A percentile compares a stretch with the other conserved stretches of the same genome.
Conservation (phyloP, 129 eudicot species). For the Daucus carota region DNA sequence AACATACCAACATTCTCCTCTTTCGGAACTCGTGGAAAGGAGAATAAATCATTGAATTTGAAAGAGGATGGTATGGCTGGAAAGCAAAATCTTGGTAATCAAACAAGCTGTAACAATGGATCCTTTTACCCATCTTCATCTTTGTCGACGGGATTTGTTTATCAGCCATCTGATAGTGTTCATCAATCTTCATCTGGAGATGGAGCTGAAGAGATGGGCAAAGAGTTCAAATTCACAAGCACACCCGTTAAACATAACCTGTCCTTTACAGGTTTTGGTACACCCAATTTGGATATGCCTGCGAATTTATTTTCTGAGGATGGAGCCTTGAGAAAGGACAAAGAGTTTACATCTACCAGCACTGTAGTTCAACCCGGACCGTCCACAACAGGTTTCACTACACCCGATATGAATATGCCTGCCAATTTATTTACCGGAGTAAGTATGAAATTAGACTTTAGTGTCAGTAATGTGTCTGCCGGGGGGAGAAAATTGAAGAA, state of each 20-base stretch:
- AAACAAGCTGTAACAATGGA: constrained; percentile 13
- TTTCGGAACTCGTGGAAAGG: constrained; percentile 16
- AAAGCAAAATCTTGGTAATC: constrained; percentile 14
- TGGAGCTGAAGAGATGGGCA: constrained; percentile 25
- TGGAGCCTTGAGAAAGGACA: constrained; percentile 25
- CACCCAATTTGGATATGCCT: constrained; percentile 35
- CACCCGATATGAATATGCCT: constrained; percentile 36
- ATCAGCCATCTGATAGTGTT: constrained; percentile 20
- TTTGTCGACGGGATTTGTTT: constrained; percentile 21
- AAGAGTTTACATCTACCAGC: constrained; percentile 26
- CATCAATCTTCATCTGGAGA: constrained; percentile 18
- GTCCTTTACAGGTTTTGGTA: constrained; percentile 30
- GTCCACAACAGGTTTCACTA: constrained; percentile 30
- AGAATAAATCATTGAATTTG: constrained; percentile 17
- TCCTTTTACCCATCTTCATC: constrained; percentile 17
- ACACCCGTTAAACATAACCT: constrained; percentile 18
- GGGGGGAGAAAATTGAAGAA: constrained; percentile 43
- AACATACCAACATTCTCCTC: not conserved
- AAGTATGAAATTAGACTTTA: constrained; percentile 32
- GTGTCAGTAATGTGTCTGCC: constrained; percentile 29
- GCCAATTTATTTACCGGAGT: constrained; percentile 35
- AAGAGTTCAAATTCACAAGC: constrained; percentile 27
- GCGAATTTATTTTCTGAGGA: constrained; percentile 33
- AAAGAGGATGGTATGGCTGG: constrained; percentile 20
- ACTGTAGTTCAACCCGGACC: constrained; percentile 19